phyloP scores from a whole-genome alignment of 1,284 basidiomycete genomes.

The Marasmius sp. region DNA sequence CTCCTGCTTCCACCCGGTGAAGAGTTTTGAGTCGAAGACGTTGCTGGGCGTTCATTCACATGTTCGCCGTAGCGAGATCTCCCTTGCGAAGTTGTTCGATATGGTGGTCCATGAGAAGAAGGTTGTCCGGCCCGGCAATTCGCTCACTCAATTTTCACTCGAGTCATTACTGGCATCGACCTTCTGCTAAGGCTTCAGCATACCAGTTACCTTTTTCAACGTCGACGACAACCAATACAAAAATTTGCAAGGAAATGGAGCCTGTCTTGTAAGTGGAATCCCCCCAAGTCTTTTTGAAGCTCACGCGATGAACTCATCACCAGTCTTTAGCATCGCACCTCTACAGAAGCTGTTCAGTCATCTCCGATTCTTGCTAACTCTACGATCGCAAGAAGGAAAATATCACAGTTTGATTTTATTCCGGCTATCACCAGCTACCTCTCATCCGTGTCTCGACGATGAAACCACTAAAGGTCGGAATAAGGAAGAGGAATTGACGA shows the following conservation, averaged over 20 bases:
- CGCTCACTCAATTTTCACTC: no score
- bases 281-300: not conserved
- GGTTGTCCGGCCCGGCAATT: no score
- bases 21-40: no score
- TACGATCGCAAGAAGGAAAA: constrained; percentile 59
- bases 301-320: not conserved
- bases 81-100: no score
- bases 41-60: no score
- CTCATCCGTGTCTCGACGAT: constrained; percentile 12
- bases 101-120: no score
- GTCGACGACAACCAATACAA: no score
- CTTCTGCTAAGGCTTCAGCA: no score
- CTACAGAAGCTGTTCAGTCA: constrained; percentile 55
- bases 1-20: no score
- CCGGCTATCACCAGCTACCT: constrained; percentile 46
- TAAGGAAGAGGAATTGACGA: constrained; percentile 12
- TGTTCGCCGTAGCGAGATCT: no score
- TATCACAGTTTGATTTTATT: constrained; percentile 78
- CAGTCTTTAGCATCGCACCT: constrained; percentile 44
- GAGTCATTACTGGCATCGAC: no score
- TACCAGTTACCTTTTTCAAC: no score
- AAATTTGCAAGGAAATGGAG: not conserved
- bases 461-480: constrained; percentile 9
- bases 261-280: not conserved
- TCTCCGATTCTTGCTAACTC: constrained; percentile 66